phyloP scores from a whole-genome alignment of 2,329 filamentous ascomycete genomes.

The Stagonosporopsis chrysanthemi region DNA sequence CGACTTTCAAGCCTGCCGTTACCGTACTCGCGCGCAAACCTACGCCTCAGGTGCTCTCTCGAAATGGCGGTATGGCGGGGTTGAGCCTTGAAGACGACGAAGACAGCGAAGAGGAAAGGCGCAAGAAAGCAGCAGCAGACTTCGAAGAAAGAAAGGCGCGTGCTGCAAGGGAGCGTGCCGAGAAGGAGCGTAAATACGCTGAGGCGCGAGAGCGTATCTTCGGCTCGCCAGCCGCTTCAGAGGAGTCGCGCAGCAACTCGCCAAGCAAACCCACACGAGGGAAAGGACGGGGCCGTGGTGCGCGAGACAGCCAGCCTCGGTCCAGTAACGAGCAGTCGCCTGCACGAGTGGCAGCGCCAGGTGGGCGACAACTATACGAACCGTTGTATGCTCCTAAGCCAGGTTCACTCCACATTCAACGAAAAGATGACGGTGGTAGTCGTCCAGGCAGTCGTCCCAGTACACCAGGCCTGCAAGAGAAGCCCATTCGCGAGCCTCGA shows the following conservation, averaged over 20 bases:
- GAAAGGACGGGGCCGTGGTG: constrained; percentile 49
- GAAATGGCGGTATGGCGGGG: constrained; percentile 60
- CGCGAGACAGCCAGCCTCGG: constrained; percentile 49
- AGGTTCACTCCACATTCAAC: constrained; percentile 58
- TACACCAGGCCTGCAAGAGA: constrained; percentile 68
- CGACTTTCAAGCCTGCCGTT: constrained; percentile 80
- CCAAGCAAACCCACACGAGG: constrained; percentile 43
- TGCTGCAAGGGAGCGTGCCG: constrained; percentile 80
- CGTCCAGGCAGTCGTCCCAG: constrained; percentile 58
- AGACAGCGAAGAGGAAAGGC: constrained; percentile 70
- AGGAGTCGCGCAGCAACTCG: constrained; percentile 46
- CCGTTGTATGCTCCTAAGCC: constrained; percentile 74
- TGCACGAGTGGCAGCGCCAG: constrained; percentile 33
- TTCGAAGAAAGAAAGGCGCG: constrained; percentile 80
- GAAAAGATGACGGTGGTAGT: constrained; percentile 53
- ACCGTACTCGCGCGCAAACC: constrained; percentile 88
- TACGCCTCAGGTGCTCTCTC: constrained; percentile 64
- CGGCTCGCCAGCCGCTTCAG: constrained; percentile 61
- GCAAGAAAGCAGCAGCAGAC: constrained; percentile 68
- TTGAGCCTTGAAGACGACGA: constrained; percentile 62
- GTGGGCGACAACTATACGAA: constrained; percentile 74
- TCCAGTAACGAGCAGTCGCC: constrained; percentile 49
- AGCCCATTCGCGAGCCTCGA: constrained; percentile 75
- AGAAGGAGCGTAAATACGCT: constrained; percentile 89
- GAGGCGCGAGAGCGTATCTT: constrained; percentile 89